phyloP scores from a whole-genome alignment of 2,329 filamentous ascomycete genomes.

The Gnomoniopsis smithogilvyi region DNA sequence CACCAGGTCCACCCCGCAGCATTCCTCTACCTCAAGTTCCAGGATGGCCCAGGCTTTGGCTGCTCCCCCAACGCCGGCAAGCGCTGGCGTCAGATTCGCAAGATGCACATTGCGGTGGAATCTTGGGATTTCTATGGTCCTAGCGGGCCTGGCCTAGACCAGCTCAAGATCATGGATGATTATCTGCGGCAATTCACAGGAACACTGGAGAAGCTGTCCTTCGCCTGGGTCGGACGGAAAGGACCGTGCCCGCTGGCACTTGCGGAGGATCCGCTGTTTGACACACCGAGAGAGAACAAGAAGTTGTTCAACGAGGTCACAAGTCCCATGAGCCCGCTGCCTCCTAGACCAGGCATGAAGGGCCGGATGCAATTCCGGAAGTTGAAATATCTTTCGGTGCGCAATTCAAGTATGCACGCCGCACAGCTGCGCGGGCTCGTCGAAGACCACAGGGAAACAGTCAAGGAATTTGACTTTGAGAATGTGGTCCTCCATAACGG shows the following conservation, averaged over 20 bases:
- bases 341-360: constrained; percentile 45
- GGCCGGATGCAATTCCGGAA: constrained; percentile 63
- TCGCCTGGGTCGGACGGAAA: constrained; percentile 71
- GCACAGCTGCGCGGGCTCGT: constrained; percentile 70
- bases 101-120: constrained; percentile 70
- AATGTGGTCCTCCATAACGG: constrained; percentile 65
- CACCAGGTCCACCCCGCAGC: constrained; percentile 71
- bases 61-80: constrained; percentile 67
- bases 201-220: constrained; percentile 66
- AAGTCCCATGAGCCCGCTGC: constrained; percentile 61
- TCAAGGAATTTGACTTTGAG: constrained; percentile 78
- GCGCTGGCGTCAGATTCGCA: constrained; percentile 75
- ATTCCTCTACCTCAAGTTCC: constrained; percentile 72
- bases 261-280: constrained; percentile 66
- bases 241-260: constrained; percentile 73
- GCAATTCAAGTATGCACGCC: constrained; percentile 70
- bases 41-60: constrained; percentile 63
- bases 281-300: constrained; percentile 47
- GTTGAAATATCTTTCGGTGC: constrained; percentile 65
- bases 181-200: constrained; percentile 71
- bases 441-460: constrained; percentile 59
- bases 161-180: constrained; percentile 75
- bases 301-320: constrained; percentile 66
- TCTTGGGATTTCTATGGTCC: constrained; percentile 61
- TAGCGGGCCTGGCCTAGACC: constrained; percentile 58